Evolutionary conservation across 176 grass and related monocot species (phyloP), one percentile per base, ranked within the genome.

Genomic region (Carex kokanica): DNA sequence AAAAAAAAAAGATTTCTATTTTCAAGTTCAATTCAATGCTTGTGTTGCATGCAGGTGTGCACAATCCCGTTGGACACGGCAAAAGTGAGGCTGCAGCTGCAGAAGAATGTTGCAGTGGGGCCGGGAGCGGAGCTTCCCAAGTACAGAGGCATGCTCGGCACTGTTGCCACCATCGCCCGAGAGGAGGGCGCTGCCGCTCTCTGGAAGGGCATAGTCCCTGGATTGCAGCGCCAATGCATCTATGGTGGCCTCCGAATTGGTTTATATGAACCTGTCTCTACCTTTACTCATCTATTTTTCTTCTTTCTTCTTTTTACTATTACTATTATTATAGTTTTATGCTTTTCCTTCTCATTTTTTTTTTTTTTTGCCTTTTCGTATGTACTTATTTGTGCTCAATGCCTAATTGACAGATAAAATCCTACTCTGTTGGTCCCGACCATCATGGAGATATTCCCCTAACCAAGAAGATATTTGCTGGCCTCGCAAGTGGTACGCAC

Each of bases 51-150:
- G 23, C 82, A 98, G 95, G 5, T 98, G 2, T 95, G 86, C 83
- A 95, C 92, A 15, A 90, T 98, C 84, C 96, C 93, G 21, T 86
- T 95, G 2, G 96, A 95, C 85, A 98, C 96, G 2, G 96, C 96
- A 59, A 98, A 98, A 87, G 96, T 98, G 47, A 85, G 96, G 84
- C 96, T 98, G 32, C 93, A 98, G 91, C 82, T 98, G 15, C 96
- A 98, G 88, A 98, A 95, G 89, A 93, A 84, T 18, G 85, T 69
- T 2, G 16, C 1, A 21, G 21, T 66, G 1, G 81, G 29, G 12
- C 72, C 77, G 78, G 53, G 15, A 34, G 36, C 18, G 2, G 12
- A 54, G 5, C 73, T 77, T 16, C 92, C 88, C 74, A 98, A 95
- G 84, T 98, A 98, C 84, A 87, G 89, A 13, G 93, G 93, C 63